Conservation (phyloP, 352 stramenopile genomes). For the Peronospora belbahrii region DNA sequence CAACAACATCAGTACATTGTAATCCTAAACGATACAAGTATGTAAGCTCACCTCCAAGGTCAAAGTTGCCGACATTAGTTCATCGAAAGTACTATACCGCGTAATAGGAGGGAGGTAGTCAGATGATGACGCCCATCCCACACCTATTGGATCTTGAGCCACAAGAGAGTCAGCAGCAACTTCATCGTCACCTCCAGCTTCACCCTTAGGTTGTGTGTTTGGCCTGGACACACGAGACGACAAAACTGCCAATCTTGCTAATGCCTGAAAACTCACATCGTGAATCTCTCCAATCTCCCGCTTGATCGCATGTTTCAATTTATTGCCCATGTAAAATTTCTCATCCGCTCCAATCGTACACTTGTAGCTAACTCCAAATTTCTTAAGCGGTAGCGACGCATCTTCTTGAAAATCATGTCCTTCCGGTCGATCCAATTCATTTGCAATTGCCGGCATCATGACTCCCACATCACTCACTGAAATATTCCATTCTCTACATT, state of each 20-base stretch:
- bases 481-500: conserved; percentile 87
- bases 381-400: conserved; percentile 78
- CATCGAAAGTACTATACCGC: conserved; percentile 85
- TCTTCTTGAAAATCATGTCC: conserved; percentile 88
- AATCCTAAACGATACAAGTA: neutral
- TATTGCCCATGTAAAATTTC: conserved; percentile 83
- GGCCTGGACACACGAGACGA: conserved; percentile 72
- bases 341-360: conserved; percentile 84
- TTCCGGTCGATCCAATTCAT: conserved; percentile 83
- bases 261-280: conserved; percentile 83
- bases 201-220: conserved; percentile 46
- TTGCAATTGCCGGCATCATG: conserved; percentile 85
- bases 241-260: conserved; percentile 71
- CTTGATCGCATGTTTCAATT: conserved; percentile 73
- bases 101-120: conserved; percentile 79
- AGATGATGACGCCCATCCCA: conserved; percentile 55
- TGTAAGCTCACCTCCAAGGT: conserved; percentile 66
- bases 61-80: conserved; percentile 84
- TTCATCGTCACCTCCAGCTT: conserved; percentile 38
- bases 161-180: conserved; percentile 39
- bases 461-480: conserved; percentile 81
- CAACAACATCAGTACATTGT: neutral
- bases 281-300: conserved; percentile 68
- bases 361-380: conserved; percentile 87
- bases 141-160: conserved; percentile 68